Base-by-base conservation (phyloP, 305 asterid species). In the Rubia peregrina region DNA sequence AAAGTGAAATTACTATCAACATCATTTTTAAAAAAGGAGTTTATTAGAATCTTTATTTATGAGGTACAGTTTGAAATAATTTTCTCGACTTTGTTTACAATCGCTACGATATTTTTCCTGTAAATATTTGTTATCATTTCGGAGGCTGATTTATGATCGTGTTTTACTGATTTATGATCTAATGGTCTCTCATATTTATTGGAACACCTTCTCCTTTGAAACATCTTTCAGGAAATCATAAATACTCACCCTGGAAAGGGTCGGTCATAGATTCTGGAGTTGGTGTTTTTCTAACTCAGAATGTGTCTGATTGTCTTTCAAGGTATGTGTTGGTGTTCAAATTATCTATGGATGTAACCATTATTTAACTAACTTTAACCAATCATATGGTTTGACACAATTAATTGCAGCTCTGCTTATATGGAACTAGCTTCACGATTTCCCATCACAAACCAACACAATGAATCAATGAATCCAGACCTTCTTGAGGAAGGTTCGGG, bases 211-310 rank as follows among this genome's bases (percentile, higher is more conserved):
- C 24, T 61, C 76, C 46, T 62, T 43, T 12, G 38, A 0, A 75
- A 63, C 36, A 10, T 6, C 7, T 51, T 44, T 61, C 83, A 91
- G 91, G 96, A 11, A 69, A 84, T 62, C 80, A 82, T 12, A 63
- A 72, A 6, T 91, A 86, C 78, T 78, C 79, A 7, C 69, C 46
- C 22, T 91, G 97, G 96, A 86, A 86, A 80, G 93, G 96, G 21
- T 86, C 97, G 0, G 88, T 88, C 7, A 77, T 88, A 21, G 93
- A 88, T 62, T 91, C 97, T 2, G 80, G 84, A 8, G 78, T 86
- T 60, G 96, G 93, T 36, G 95, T 84, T 41, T 83, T 57, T 73
- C 81, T 89, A 38, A 90, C 97, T 68, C 97, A 89, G 73, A 89
- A 91, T 75, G 93, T 87, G 9, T 60, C 75, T 0, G 96, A 91